Base-by-base conservation (phyloP, 768 basidiomycete genomes). In the Pulveroboletus sp. region DNA sequence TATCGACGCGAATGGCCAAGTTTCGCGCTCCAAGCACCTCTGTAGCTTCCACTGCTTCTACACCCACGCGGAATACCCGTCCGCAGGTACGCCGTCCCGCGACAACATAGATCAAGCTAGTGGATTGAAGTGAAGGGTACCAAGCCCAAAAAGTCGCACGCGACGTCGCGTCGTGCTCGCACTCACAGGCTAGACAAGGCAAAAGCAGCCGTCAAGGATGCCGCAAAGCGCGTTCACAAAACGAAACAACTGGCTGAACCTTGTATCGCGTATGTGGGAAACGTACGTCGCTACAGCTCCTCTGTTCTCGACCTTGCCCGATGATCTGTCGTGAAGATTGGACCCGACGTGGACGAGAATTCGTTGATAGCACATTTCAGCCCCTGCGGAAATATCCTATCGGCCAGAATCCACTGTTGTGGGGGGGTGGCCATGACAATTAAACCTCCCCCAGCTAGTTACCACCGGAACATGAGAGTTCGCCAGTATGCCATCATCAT, bases 201-300 rank as follows among this genome's bases (percentile, higher is more conserved):
- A 39, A 55, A 52, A 32, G 40, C 31, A 17, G 56, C 57, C 15
- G 43, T 48, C 37, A 58, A 55, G 12, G 47, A 54, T 1, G 59
- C 63, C 9, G 54, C 54, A 17, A 62, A 55, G 45, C 63, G 57
- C 15, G 46, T 8, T 9, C 45, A 48, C 31, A 52, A 3, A 17
- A 42, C 50, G 26, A 58, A 53, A 17, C 47, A 47, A 6, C 6
- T 51, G 18, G 41, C 15, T 8, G 61, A 56, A 8, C 63, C 61
- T 48, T 64, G 62, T 30, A 71, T 69, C 50, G 72, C 80, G 21
- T 85, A 72, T 56, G 78, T 84, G 17, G 84, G 85, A 36, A 86
- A 86, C 60, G 85, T 86, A 57, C 53, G 81, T 69, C 12, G 10
- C 11, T 6, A 6, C 33, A 8, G 9, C 31, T 5, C n/a, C n/a